Base-by-base conservation (phyloP, 1,139 yeast species). In the Arxiozyma bovina region DNA sequence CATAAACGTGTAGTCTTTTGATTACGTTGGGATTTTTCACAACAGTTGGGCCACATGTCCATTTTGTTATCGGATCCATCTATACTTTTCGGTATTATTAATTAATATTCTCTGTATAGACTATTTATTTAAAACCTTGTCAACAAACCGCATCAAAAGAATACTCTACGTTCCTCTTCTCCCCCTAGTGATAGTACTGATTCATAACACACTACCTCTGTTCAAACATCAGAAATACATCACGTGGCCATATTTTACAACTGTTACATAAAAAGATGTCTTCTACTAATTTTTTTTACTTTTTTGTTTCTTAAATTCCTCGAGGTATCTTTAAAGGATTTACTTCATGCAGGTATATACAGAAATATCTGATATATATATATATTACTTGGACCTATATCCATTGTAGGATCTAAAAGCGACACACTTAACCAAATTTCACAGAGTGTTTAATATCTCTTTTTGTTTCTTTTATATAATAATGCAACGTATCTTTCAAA, bases 1-100 rank as follows among this genome's bases (percentile, higher is more conserved):
- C 81, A 60, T 74, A 77, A 18, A 77, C 63, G 58, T 76, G 77
- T 4, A 77, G 60, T 42, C 63, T 65, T 42, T 54, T 63, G 20
- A 72, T 62, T 7, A 50, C 54, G 1, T 45, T 30, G 48, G 41
- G 4, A 67, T 60, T 44, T 21, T 54, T 52, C 38, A 64, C 48
- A 20, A 55, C 57, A 11, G 52, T 53, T 2, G 57, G 56, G 50
- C 65, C 59, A 48, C 70, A 65, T 46, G 54, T 64, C 70, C 70
- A 66, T 50, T 60, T 56, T 30, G 45, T 44, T 23, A 63, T 51
- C 1, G 57, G 58, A 17, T 45, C 48, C 23, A 50, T 47, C 7
- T 17, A 11, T 18, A 18, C 8, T 22, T 9, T 21, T 34, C 41
- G 8, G 20, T 20, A 15, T 7, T 45, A 18, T 44, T 9, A 30